Percentiles rank a stretch among this genome's conserved stretches.
These are phyloP conservation scores for Mucor irregularis DNA, from an alignment of 371 early-diverging fungal genomes.

Conservation along the genomic window DNA sequence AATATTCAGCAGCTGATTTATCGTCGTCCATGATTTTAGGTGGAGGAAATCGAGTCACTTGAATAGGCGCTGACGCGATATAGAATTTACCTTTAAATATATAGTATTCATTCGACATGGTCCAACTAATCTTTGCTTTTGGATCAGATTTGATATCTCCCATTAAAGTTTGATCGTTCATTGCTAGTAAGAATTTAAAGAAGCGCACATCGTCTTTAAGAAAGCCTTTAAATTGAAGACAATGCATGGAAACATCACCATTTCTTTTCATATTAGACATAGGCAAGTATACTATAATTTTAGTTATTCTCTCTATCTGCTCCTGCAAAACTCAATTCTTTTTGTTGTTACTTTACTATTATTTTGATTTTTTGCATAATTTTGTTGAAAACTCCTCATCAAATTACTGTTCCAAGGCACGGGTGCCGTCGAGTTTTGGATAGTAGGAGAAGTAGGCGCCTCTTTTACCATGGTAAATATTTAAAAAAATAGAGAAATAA, in stretches of 20 bases:
- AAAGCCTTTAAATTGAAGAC: constrained; percentile 53
- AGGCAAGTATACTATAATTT: constrained; percentile 36
- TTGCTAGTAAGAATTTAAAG: constrained; percentile 54
- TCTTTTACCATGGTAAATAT: neutral
- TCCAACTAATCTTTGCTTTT: constrained; percentile 57
- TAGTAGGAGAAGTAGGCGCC: constrained; percentile 7
- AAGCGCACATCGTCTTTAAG: constrained; percentile 57
- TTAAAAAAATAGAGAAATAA: neutral
- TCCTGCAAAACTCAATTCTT: too few species aligned
- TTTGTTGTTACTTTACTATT: constrained; percentile 6
- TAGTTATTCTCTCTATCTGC: too few species aligned
- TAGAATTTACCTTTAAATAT: constrained; percentile 70
- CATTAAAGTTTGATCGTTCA: constrained; percentile 61
- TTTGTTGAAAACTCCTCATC: constrained; percentile 15
- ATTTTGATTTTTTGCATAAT: constrained; percentile 6
- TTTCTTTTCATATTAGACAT: constrained; percentile 53
- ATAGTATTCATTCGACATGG: constrained; percentile 73
- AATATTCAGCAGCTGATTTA: constrained; percentile 57
- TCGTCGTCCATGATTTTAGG: constrained; percentile 46
- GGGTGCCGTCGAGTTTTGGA: neutral
- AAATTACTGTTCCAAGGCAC: constrained; percentile 14
- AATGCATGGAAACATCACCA: constrained; percentile 53
- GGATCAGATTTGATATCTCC: constrained; percentile 65
- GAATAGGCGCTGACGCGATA: constrained; percentile 71
- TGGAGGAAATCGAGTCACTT: constrained; percentile 72